Conservation (phyloP, 331 rosid genomes). For the Acacia concinna region DNA sequence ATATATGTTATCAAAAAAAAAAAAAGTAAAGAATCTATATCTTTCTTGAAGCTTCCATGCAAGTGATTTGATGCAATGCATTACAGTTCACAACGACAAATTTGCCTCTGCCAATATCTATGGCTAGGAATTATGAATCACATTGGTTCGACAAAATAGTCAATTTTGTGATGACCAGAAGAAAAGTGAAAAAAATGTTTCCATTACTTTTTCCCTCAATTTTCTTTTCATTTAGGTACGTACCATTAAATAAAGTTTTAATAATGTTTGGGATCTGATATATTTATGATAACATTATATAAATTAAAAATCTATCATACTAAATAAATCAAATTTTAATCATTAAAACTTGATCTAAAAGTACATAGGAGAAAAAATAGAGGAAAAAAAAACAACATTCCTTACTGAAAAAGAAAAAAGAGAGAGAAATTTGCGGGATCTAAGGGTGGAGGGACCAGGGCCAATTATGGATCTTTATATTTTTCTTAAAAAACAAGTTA, state of each 20-base stretch:
- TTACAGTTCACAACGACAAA: background rate
- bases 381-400: too few relatives aligned
- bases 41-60: background rate
- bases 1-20: too few relatives aligned
- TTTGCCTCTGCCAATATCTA: background rate
- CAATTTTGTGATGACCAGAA: background rate
- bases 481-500: background rate
- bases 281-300: too few relatives aligned
- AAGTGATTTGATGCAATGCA: background rate
- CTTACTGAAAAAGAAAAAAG: too few relatives aligned
- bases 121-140: background rate
- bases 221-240: too few relatives aligned
- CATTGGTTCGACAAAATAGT: background rate
- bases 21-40: background rate
- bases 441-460: background rate
- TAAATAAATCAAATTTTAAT: too few relatives aligned
- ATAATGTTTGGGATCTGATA: too few relatives aligned
- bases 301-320: too few relatives aligned
- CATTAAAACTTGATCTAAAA: too few relatives aligned
- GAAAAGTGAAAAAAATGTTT: background rate
- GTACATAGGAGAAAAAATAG: too few relatives aligned
- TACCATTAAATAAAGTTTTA: too few relatives aligned
- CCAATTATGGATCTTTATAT: conserved; percentile 1
- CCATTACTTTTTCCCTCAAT: too few relatives aligned
- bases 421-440: background rate